Evolutionary conservation across 78 protist genomes (phyloP).

Genomic region (Pelomyxa schiedti): DNA sequence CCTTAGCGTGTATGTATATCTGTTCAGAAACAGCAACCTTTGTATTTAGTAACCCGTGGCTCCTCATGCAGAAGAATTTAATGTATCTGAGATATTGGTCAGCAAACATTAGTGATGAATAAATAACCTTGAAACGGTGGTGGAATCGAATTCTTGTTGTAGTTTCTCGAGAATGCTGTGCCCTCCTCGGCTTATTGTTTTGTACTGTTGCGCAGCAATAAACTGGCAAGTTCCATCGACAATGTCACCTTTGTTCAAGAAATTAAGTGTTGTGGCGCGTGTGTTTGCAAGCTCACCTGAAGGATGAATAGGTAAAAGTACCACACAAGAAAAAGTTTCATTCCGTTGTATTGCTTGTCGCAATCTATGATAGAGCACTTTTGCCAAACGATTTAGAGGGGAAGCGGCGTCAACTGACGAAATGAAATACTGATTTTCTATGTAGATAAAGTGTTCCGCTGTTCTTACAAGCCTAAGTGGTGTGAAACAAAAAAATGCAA

Average conservation of each 20-base stretch:
- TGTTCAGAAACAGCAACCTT: no score
- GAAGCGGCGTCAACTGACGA: neutral
- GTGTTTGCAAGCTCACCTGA: no score
- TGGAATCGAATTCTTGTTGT: slow-evolving; percentile 17
- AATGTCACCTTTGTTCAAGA: no score
- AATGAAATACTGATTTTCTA: slow-evolving; percentile 54
- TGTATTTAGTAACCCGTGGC: no score
- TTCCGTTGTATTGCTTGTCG: neutral
- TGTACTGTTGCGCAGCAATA: slow-evolving; percentile 1
- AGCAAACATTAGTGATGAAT: no score
- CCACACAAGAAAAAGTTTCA: neutral
- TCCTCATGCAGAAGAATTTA: no score
- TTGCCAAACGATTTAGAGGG: neutral
- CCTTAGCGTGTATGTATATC: slow-evolving; percentile 61
- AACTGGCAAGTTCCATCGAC: no score
- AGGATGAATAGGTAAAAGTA: neutral
- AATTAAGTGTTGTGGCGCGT: no score
- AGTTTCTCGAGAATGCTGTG: slow-evolving; percentile 10
- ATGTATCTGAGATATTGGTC: no score
- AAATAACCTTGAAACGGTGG: no score
- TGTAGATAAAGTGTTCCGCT: slow-evolving; percentile 26
- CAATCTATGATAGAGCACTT: neutral
- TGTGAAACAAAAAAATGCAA: no score
- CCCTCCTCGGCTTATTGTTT: slow-evolving; percentile 4
- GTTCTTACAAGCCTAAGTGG: slow-evolving; percentile 8